Evolutionary conservation across 163 green algal genomes (phyloP), one percentile per base, ranked within the genome.

Genomic region (Coccomyxa subellipsoidea): DNA sequence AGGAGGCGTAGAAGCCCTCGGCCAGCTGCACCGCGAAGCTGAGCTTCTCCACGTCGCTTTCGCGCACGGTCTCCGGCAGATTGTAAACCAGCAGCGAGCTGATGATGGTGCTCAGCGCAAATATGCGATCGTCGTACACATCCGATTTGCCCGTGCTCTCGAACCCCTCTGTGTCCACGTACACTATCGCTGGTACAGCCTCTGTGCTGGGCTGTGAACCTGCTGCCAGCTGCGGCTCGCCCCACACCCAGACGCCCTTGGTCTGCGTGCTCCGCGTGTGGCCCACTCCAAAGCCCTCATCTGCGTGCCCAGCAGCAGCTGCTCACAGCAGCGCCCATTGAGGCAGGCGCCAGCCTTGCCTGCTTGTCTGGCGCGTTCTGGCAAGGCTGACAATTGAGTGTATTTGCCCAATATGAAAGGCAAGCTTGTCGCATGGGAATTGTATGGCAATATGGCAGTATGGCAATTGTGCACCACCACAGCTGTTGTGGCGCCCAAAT

Each of bases 211-310:
- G 10, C 12, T 47, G 35, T 54, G 34, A 4, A n/a, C 31, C 1
- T 78, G 81, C 21, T 40, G 79, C 84, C 12, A 73, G 66, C 29
- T 91, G 29, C 0, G 93, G 89, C 76, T 94, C 86, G 32, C 94
- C 91, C 95, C 95, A 99, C 36, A 98, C 54, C 95, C 95, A 99
- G 21, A 98, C 91, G n/a, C 95, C 95, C 86, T 97, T 96, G 31
- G 95, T 98, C 82, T 98, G 88, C 7, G 95, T 98, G 18, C 18
- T 39, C 15, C 95, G 87, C 0, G 90, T 95, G 89, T 98, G 95
- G 0, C 95, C 95, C 29, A 98, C 95, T 0, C 93, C 93, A 88
- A 98, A 97, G n/a, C 95, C 95, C 47, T 88, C 84, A 80, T 94
- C 92, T 96, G 92, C 66, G 83, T n/a, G 31, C 31, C 27, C 34